Conservation (phyloP, 2,329 filamentous ascomycete genomes). For the Paecilomyces formosus region DNA sequence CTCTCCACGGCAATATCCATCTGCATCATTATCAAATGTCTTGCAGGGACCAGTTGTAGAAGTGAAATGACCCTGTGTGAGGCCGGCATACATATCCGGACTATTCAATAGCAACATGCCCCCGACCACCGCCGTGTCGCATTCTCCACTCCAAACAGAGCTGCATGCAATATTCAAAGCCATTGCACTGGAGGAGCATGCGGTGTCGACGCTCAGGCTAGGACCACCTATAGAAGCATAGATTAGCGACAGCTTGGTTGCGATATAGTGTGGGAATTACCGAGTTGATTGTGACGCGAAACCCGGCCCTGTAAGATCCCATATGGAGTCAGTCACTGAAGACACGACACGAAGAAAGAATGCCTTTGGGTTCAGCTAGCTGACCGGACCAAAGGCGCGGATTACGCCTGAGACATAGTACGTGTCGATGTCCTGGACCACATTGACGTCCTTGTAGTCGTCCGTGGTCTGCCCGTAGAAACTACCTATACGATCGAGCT, state of each 20-base stretch:
- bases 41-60: slow-evolving; percentile 64
- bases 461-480: not conserved
- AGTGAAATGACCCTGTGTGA: slow-evolving; percentile 63
- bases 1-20: slow-evolving; percentile 68
- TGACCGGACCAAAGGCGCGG: not conserved
- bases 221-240: too few relatives aligned
- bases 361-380: not conserved
- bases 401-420: not conserved
- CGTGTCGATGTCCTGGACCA: not conserved
- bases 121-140: not conserved
- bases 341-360: not conserved
- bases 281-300: too few relatives aligned
- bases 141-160: slow-evolving; percentile 40
- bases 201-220: slow-evolving; percentile 55
- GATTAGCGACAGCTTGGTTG: too few relatives aligned
- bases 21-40: slow-evolving; percentile 64
- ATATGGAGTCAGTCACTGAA: too few relatives aligned
- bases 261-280: too few relatives aligned
- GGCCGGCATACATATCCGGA: slow-evolving; percentile 62
- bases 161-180: slow-evolving; percentile 61
- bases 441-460: not conserved
- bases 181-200: slow-evolving; percentile 60
- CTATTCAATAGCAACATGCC: not conserved
- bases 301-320: too few relatives aligned
- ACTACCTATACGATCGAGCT: slow-evolving; percentile 4